Evolutionary conservation across 2,329 filamentous ascomycete species (phyloP).

Genomic region (Hypocreales sp.): DNA sequence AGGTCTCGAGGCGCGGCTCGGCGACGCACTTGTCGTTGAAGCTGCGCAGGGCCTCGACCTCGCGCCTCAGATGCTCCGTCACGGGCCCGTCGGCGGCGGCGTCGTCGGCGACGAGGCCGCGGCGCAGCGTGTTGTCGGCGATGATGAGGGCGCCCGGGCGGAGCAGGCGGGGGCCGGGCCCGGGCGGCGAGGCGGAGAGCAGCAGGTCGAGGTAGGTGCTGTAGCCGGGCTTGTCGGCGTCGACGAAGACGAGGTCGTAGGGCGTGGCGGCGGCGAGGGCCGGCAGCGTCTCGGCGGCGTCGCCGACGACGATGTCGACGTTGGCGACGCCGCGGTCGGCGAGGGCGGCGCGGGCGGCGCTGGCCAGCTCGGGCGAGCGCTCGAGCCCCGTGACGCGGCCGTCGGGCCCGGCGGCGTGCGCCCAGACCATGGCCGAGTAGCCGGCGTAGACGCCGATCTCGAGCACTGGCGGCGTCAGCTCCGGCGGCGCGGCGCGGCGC

Average conservation of each 20-base stretch:
- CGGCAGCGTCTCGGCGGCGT: constrained; percentile 29
- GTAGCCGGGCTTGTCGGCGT: constrained; percentile 38
- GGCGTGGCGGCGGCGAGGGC: constrained; percentile 14
- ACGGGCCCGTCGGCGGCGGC: constrained; percentile 1
- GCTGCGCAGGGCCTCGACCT: constrained; percentile 14
- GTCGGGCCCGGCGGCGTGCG: constrained; percentile 26
- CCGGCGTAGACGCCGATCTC: constrained; percentile 33
- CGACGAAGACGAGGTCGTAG: constrained; percentile 38
- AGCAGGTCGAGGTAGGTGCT: constrained; percentile 29
- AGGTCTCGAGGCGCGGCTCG: constrained; percentile 21
- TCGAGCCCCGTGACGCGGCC: constrained; percentile 30
- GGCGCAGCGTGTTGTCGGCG: constrained; percentile 36
- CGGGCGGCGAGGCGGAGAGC: constrained; percentile 25
- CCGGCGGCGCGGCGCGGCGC: neutral
- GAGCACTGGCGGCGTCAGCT: constrained; percentile 18
- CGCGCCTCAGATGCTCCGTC: constrained; percentile 4
- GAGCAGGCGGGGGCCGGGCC: constrained; percentile 23
- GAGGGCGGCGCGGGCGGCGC: constrained; percentile 22
- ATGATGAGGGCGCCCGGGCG: constrained; percentile 33
- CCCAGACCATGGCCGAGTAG: constrained; percentile 32
- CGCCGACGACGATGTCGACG: constrained; percentile 28
- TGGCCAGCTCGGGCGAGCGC: constrained; percentile 26
- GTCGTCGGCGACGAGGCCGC: constrained; percentile 27
- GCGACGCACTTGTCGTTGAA: constrained; percentile 19
- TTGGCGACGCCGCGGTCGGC: constrained; percentile 24